Evolutionary conservation across 2,329 filamentous ascomycete species (phyloP).

Genomic region (Didymella glomerata): DNA sequence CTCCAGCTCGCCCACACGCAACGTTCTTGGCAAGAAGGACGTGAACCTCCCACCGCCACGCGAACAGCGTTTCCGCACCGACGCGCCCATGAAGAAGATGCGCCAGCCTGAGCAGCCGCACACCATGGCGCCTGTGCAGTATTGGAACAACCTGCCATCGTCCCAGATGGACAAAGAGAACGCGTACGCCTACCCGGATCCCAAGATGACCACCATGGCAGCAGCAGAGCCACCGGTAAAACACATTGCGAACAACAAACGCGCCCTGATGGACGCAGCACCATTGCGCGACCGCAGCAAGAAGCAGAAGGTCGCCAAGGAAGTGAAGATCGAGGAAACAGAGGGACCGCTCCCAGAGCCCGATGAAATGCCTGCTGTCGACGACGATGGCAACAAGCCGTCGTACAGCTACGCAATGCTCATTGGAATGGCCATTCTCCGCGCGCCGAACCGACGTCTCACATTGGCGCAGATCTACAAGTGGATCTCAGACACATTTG

Average conservation of each 20-base stretch:
- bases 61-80: slow-evolving; percentile 64
- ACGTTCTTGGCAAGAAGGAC: slow-evolving; percentile 68
- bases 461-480: slow-evolving; percentile 97
- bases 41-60: slow-evolving; percentile 75
- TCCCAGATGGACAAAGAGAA: slow-evolving; percentile 61
- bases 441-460: slow-evolving; percentile 81
- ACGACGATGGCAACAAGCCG: slow-evolving; percentile 89
- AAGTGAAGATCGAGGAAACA: slow-evolving; percentile 57
- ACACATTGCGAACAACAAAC: slow-evolving; percentile 56
- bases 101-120: slow-evolving; percentile 54
- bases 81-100: slow-evolving; percentile 73
- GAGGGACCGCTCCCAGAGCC: slow-evolving; percentile 70
- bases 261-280: slow-evolving; percentile 75
- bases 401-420: slow-evolving; percentile 92
- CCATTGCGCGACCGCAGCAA: slow-evolving; percentile 77
- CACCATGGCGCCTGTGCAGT: slow-evolving; percentile 58
- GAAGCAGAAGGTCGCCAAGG: slow-evolving; percentile 67
- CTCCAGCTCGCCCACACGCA: slow-evolving; percentile 65
- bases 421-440: slow-evolving; percentile 95
- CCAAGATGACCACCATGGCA: slow-evolving; percentile 43
- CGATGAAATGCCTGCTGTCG: slow-evolving; percentile 79
- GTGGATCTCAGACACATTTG: slow-evolving; percentile 96
- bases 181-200: slow-evolving; percentile 51
- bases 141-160: slow-evolving; percentile 61
- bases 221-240: slow-evolving; percentile 43